A percentile compares a stretch with the other conserved stretches of the same genome.
Evolutionary conservation across 768 basidiomycete genomes (phyloP).

Genomic region (Gloeostereum incarnatum): DNA sequence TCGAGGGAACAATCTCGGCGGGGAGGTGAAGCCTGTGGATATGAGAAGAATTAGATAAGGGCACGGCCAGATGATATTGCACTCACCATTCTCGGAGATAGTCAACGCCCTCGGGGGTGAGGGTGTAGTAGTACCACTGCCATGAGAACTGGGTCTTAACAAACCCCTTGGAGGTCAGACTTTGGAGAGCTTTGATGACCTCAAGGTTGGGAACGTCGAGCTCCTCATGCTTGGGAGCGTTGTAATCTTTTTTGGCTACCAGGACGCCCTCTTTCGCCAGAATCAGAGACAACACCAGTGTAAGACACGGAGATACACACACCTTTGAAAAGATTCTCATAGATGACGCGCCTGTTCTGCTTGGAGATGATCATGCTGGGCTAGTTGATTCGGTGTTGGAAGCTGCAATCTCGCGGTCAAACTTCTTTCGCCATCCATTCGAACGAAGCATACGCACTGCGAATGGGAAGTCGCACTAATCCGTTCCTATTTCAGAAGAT

Average conservation of each 20-base stretch:
- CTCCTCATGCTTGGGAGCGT: constrained; percentile 94
- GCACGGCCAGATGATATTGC: neutral
- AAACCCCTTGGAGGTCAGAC: constrained; percentile 64
- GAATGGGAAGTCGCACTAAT: neutral
- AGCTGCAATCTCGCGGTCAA: constrained; percentile 3
- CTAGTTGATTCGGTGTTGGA: constrained; percentile 7
- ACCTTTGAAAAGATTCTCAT: constrained; percentile 99
- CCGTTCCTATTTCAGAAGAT: constrained; percentile 27
- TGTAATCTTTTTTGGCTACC: constrained; percentile 99
- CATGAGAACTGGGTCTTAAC: constrained; percentile 99
- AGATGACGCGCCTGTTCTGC: constrained; percentile 90
- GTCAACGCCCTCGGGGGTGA: constrained; percentile 96
- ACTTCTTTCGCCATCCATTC: neutral
- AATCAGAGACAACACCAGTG: no score
- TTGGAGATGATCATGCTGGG: constrained; percentile 95
- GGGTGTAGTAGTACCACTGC: constrained; percentile 98
- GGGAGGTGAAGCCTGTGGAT: constrained; percentile 80
- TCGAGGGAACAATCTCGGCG: constrained; percentile 90
- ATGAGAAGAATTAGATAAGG: neutral
- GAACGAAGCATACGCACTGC: constrained; percentile 6
- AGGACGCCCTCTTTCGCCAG: constrained; percentile 79
- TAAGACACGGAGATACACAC: constrained; percentile 16
- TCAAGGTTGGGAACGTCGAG: constrained; percentile 62
- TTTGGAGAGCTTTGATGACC: constrained; percentile 65
- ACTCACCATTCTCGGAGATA: constrained; percentile 86